Evolutionary conservation across 805 yeast species (phyloP).

Genomic region (Nakazawaea anatomiae): DNA sequence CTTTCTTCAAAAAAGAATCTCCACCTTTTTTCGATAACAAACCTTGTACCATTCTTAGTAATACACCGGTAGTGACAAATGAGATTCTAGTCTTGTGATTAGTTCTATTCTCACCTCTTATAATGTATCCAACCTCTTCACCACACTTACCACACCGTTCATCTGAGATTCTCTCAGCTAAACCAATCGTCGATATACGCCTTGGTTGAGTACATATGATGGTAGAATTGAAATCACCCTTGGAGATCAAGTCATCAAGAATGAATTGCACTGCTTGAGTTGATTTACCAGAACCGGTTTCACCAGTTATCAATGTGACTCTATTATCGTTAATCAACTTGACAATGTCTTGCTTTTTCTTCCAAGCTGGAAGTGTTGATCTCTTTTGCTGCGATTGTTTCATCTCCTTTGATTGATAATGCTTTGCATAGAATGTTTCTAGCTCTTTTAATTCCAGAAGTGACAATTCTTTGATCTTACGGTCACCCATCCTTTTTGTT

Average conservation of each 20-base stretch:
- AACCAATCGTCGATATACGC: conserved; percentile 90
- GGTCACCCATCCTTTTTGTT: conserved; percentile 10
- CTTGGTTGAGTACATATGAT: conserved; percentile 93
- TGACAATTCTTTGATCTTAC: conserved; percentile 16
- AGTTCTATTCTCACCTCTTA: conserved; percentile 82
- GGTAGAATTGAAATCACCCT: conserved; percentile 45
- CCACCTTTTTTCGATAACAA: conserved; percentile 21
- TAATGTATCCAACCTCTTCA: conserved; percentile 79
- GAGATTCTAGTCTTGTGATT: conserved; percentile 60
- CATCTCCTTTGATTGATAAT: conserved; percentile 28
- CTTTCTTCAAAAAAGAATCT: conserved; percentile 38
- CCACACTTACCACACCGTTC: conserved; percentile 68
- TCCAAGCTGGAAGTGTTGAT: conserved; percentile 78
- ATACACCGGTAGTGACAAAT: conserved; percentile 90
- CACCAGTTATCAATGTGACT: conserved; percentile 85
- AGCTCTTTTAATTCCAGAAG: conserved; percentile 25
- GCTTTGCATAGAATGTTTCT: conserved; percentile 26
- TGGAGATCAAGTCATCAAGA: conserved; percentile 54
- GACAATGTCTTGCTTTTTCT: conserved; percentile 50
- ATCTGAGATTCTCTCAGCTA: conserved; percentile 87
- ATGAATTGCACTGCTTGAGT: conserved; percentile 92
- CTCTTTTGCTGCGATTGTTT: conserved; percentile 36
- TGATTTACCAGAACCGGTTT: conserved; percentile 96
- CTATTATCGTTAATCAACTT: conserved; percentile 49
- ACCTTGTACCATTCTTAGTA: conserved; percentile 76